These are phyloP conservation scores for Saccharomyces kudriavzevii DNA, from an alignment of 805 yeast species.

Conservation along the genomic window DNA sequence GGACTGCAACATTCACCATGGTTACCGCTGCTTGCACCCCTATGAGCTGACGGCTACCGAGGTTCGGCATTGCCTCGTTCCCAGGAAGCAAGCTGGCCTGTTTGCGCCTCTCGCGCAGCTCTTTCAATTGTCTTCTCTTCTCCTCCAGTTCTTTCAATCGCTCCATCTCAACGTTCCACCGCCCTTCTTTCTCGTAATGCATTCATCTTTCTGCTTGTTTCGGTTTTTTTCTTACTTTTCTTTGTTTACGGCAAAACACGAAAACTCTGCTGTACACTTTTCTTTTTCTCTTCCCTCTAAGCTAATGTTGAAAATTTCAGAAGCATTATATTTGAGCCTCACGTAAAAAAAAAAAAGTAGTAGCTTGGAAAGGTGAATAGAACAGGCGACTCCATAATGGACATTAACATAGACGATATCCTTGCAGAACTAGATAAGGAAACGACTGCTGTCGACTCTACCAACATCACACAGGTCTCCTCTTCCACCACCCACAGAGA, in stretches of 20 bases:
- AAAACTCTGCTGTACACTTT: conserved; percentile 1
- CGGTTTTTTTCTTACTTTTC: background rate
- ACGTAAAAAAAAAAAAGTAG: conserved; percentile 2
- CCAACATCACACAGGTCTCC: conserved; percentile 1
- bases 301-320: conserved; percentile 10
- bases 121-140: conserved; percentile 43
- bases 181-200: background rate
- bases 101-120: conserved; percentile 42
- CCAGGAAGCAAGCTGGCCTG: background rate
- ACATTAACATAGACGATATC: conserved; percentile 62
- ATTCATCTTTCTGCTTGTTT: too few relatives aligned
- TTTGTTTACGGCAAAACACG: conserved; percentile 2
- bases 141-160: conserved; percentile 41
- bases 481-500: conserved; percentile 14
- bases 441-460: conserved; percentile 29
- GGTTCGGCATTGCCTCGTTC: conserved; percentile 14
- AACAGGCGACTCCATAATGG: conserved; percentile 12
- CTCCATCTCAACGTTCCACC: conserved; percentile 15
- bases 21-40: background rate
- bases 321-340: conserved; percentile 16
- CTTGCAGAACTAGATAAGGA: conserved; percentile 54
- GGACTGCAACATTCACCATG: conserved; percentile 14
- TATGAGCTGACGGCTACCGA: background rate
- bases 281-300: background rate
- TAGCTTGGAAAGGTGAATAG: background rate